Evolutionary conservation across 345 rosid species (phyloP), one percentile per base, ranked within the genome.

Genomic region (Gossypium stocksii): DNA sequence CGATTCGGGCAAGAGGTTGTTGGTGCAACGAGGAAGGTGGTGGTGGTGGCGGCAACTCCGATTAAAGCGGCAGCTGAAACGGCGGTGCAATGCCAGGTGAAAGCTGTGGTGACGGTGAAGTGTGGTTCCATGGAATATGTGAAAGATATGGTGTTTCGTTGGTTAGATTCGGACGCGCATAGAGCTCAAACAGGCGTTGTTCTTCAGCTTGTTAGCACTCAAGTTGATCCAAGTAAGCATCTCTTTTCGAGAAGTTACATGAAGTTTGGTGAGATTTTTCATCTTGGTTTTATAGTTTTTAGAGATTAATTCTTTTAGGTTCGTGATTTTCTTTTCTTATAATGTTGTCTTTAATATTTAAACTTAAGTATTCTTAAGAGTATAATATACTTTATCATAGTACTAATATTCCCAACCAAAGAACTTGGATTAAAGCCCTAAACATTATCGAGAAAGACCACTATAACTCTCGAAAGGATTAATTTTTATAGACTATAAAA

Each of bases 121-220:
- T 13, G 14, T 44, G 70, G 45, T 23, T 10, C 23, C 34, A 7
- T 0, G n/a, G n/a, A 66, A 44, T 11, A 66, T 13, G 5, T 91
- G 2, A 89, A 89, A 70, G 97, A 88, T 70, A 82, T 89, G 54
- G 14, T 95, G 65, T 86, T 88, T 19, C 90, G 86, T 76, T 91
- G 85, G 29, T 79, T 87, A 64, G 96, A 91, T 77, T 82, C 90
- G 43, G 77, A 13, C 10, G 29, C 86, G 48, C 94, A 91, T 46
- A 82, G 62, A 75, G 80, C 89, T 70, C 94, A 97, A 22, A 80
- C 85, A 74, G 93, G 89, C 72, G 92, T 93, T 43, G 86, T 86
- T 23, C 82, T 95, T 82, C 87, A 93, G 85, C 94, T 95, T 72
- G 75, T 93, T 65, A 90, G 97, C 83, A 86, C 86, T 2, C 82